These are phyloP conservation scores for Diplosphaera chodatii DNA, from an alignment of 139 green algal genomes.

Conservation along the genomic window DNA sequence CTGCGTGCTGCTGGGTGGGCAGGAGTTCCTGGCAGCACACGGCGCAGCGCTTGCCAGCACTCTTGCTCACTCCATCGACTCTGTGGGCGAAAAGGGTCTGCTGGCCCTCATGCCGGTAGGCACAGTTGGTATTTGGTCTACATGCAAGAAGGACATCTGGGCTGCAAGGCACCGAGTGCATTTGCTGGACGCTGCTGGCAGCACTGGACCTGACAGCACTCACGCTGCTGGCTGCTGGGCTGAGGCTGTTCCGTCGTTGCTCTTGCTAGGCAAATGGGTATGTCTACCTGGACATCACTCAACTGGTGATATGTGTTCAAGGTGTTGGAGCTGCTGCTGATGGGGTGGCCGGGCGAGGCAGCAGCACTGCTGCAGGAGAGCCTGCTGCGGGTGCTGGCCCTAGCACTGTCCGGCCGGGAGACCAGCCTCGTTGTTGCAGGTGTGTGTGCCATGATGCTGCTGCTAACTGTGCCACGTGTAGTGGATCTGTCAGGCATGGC, in stretches of 20 bases:
- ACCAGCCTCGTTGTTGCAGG: conserved; percentile 42
- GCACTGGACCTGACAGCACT: too few relatives aligned
- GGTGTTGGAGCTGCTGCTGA: conserved; percentile 40
- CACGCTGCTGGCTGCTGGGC: too few relatives aligned
- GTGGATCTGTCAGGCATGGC: too few relatives aligned
- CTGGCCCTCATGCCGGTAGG: conserved; percentile 46
- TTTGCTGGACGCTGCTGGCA: too few relatives aligned
- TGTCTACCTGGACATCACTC: too few relatives aligned
- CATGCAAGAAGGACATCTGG: background rate
- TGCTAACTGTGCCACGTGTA: too few relatives aligned
- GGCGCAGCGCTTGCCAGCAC: conserved; percentile 40
- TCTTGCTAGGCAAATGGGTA: too few relatives aligned
- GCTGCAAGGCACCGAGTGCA: too few relatives aligned
- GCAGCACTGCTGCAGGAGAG: conserved; percentile 28
- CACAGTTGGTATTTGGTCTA: conserved; percentile 47
- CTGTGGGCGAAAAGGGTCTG: conserved; percentile 53
- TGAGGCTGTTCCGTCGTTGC: too few relatives aligned
- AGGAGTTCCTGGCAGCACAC: conserved; percentile 54
- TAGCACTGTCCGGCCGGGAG: conserved; percentile 43
- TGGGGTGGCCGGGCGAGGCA: conserved; percentile 35
- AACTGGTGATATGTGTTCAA: too few relatives aligned
- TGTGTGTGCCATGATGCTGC: too few relatives aligned
- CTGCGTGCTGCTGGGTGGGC: conserved; percentile 61
- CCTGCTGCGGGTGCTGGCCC: conserved; percentile 45
- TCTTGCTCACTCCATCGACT: conserved; percentile 42